Evolutionary conservation across 2,329 filamentous ascomycete species (phyloP).

Genomic region (Penicillium hordei): DNA sequence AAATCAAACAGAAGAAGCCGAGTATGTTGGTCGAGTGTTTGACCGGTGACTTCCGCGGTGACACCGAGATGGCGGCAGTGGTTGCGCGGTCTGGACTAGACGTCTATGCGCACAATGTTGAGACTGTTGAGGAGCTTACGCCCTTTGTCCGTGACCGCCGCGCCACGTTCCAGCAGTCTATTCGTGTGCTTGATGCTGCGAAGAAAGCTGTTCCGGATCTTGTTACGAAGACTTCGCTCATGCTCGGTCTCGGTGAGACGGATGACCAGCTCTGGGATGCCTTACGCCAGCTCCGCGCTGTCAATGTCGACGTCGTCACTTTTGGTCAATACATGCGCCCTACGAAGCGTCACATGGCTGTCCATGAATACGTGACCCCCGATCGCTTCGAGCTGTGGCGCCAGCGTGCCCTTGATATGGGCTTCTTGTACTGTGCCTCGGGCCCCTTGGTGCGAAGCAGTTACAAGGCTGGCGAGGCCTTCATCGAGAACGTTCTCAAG

Average conservation of each 20-base stretch:
- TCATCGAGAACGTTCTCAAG: conserved; percentile 96
- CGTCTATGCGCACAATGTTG: conserved; percentile 95
- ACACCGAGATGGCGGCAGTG: conserved; percentile 80
- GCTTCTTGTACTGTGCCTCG: conserved; percentile 94
- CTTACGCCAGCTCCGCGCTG: conserved; percentile 73
- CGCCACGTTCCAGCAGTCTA: conserved; percentile 82
- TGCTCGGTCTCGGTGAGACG: conserved; percentile 92
- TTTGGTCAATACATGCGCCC: conserved; percentile 99
- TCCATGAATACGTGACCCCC: conserved; percentile 91
- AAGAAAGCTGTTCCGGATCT: conserved; percentile 74
- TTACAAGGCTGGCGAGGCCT: conserved; percentile 97
- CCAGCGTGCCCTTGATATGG: conserved; percentile 85
- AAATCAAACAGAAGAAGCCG: conserved; percentile 76
- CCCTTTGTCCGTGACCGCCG: conserved; percentile 86
- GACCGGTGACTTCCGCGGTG: conserved; percentile 79
- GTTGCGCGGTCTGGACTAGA: conserved; percentile 88
- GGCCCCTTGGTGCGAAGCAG: conserved; percentile 90
- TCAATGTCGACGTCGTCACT: conserved; percentile 88
- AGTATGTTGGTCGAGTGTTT: conserved; percentile 48
- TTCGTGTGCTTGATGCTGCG: conserved; percentile 75
- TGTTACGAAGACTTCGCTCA: conserved; percentile 98
- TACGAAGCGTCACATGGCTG: conserved; percentile 95
- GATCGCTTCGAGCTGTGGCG: conserved; percentile 90
- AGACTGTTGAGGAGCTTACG: conserved; percentile 89
- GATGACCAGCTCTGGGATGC: conserved; percentile 82